A percentile compares a stretch with the other conserved stretches of the same genome.
Conservation (phyloP, 2,329 filamentous ascomycete species). For the Penicillium verrucosum region DNA sequence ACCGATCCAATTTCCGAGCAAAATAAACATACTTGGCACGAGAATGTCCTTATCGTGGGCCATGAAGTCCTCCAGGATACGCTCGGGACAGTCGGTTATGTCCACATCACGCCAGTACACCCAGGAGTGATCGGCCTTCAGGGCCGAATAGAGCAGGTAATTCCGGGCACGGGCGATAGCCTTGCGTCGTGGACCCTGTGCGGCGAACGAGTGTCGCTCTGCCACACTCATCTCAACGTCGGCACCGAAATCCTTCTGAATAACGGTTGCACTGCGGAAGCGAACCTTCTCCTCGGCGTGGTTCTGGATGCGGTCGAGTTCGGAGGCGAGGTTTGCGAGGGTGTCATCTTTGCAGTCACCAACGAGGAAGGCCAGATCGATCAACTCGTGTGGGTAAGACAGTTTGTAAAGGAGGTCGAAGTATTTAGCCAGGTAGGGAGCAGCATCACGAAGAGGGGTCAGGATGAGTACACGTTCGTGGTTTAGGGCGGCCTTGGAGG, state of each 20-base stretch:
- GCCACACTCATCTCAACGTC: slow-evolving; percentile 73
- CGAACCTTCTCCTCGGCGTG: slow-evolving; percentile 70
- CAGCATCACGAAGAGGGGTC: slow-evolving; percentile 88
- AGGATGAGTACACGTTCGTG: slow-evolving; percentile 86
- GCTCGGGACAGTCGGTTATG: slow-evolving; percentile 82
- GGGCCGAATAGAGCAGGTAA: slow-evolving; percentile 76
- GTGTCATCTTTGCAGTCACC: slow-evolving; percentile 91
- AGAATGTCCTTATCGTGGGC: slow-evolving; percentile 89
- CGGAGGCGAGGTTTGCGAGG: slow-evolving; percentile 75
- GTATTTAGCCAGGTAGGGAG: slow-evolving; percentile 77
- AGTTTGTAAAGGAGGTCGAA: slow-evolving; percentile 89
- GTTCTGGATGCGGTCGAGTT: slow-evolving; percentile 84
- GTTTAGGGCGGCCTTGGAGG: slow-evolving; percentile 71
- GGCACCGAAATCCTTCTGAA: slow-evolving; percentile 88
- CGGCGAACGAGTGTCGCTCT: slow-evolving; percentile 79
- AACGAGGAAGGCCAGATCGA: slow-evolving; percentile 92
- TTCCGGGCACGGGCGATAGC: slow-evolving; percentile 88
- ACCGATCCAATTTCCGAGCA: not conserved
- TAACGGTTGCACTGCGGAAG: slow-evolving; percentile 78
- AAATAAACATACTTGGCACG: slow-evolving; percentile 77
- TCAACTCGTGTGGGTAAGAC: slow-evolving; percentile 90
- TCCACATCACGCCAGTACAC: slow-evolving; percentile 99
- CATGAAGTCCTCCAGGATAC: slow-evolving; percentile 91
- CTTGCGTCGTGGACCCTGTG: slow-evolving; percentile 86
- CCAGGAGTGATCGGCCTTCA: slow-evolving; percentile 96